phyloP scores from a whole-genome alignment of 192 early-diverging fungal species.

The Ambispora gerdemannii region DNA sequence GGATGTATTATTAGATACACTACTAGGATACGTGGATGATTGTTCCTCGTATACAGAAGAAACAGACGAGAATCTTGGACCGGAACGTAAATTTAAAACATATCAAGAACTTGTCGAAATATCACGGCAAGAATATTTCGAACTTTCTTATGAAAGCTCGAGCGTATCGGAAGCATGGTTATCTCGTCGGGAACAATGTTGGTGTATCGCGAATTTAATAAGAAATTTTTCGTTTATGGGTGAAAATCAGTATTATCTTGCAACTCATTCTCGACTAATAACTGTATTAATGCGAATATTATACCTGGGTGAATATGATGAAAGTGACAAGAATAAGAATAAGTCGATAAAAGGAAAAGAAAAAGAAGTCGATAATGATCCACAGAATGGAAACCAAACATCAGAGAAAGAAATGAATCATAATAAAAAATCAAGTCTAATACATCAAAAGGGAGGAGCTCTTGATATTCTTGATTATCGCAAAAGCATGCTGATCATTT shows the following conservation, averaged over 20 bases:
- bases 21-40: conserved; percentile 40
- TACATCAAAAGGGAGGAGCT: too few relatives aligned
- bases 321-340: conserved; percentile 11
- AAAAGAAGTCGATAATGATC: conserved; percentile 6
- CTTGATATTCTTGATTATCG: conserved; percentile 58
- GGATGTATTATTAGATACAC: conserved; percentile 60
- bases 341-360: conserved; percentile 14
- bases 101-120: conserved; percentile 51
- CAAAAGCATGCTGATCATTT: conserved; percentile 61
- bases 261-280: conserved; percentile 46
- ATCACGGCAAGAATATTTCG: conserved; percentile 19
- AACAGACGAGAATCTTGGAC: conserved; percentile 21
- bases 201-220: conserved; percentile 50
- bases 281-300: conserved; percentile 37
- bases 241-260: conserved; percentile 48
- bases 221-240: conserved; percentile 56
- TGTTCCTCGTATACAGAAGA: not conserved
- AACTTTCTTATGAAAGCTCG: conserved; percentile 31
- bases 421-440: not conserved
- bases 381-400: not conserved
- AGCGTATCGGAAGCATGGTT: conserved; percentile 37
- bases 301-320: conserved; percentile 31
- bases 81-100: conserved; percentile 33
- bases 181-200: conserved; percentile 46
- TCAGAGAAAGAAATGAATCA: not conserved